These are phyloP conservation scores for Tripterygium wilfordii DNA, from an alignment of 177 flowering plant genomes.

Conservation along the genomic window DNA sequence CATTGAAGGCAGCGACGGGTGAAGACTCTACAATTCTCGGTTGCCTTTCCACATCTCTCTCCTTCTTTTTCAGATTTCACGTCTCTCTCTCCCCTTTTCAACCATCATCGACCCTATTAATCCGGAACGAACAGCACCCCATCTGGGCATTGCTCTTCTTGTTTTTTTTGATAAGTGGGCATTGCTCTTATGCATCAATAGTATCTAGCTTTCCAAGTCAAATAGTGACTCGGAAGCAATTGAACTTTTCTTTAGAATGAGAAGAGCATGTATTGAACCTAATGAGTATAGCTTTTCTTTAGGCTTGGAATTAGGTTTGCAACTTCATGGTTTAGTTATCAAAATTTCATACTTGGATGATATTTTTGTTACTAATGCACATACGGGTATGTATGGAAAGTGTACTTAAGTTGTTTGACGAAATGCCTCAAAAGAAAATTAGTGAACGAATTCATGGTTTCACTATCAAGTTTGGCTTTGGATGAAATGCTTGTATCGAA, in stretches of 20 bases:
- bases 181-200: slow-evolving; percentile 53
- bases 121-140: too few relatives aligned
- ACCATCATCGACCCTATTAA: too few relatives aligned
- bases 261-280: slow-evolving; percentile 56
- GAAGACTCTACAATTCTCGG: too few relatives aligned
- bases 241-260: slow-evolving; percentile 55
- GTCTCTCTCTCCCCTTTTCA: too few relatives aligned
- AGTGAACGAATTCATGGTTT: slow-evolving; percentile 83
- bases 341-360: slow-evolving; percentile 35
- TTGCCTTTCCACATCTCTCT: too few relatives aligned
- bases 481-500: slow-evolving; percentile 48
- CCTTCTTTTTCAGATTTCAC: too few relatives aligned
- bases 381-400: slow-evolving; percentile 56
- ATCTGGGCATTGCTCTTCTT: too few relatives aligned
- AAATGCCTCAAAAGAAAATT: slow-evolving; percentile 36
- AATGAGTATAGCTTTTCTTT: slow-evolving; percentile 61
- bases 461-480: slow-evolving; percentile 50
- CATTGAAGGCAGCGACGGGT: too few relatives aligned
- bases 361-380: slow-evolving; percentile 58
- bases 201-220: slow-evolving; percentile 56
- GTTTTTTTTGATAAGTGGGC: too few relatives aligned
- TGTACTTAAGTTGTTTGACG: slow-evolving; percentile 61
- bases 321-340: slow-evolving; percentile 51
- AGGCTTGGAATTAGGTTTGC: slow-evolving; percentile 47
- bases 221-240: slow-evolving; percentile 42